Conservation (phyloP, 768 basidiomycete genomes). For the Favolaschia claudopus region DNA sequence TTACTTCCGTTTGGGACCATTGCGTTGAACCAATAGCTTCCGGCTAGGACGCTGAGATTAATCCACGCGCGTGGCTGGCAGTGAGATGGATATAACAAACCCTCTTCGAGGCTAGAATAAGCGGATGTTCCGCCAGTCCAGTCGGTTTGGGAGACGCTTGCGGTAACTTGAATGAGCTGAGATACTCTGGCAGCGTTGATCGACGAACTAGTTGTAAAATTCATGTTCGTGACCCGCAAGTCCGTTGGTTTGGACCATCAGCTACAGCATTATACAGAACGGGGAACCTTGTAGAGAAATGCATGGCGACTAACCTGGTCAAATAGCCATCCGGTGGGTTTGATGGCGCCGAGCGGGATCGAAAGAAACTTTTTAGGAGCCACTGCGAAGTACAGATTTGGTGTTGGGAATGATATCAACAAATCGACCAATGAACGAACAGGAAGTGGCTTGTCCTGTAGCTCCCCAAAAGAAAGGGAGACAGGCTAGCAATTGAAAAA, state of each 20-base stretch:
- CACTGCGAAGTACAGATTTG: slow-evolving; percentile 34
- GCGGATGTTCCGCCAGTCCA: slow-evolving; percentile 49
- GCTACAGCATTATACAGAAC: slow-evolving; percentile 27
- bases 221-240: slow-evolving; percentile 54
- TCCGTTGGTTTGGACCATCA: slow-evolving; percentile 52
- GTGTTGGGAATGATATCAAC: background rate
- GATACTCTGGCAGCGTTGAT: background rate
- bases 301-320: slow-evolving; percentile 41
- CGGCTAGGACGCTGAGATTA: slow-evolving; percentile 41
- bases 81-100: slow-evolving; percentile 25
- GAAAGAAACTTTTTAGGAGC: slow-evolving; percentile 51
- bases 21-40: slow-evolving; percentile 68
- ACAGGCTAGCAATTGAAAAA: slow-evolving; percentile 15
- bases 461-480: slow-evolving; percentile 7
- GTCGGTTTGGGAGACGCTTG: slow-evolving; percentile 49
- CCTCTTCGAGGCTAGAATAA: slow-evolving; percentile 54
- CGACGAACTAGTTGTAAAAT: slow-evolving; percentile 47
- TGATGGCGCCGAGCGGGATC: slow-evolving; percentile 47
- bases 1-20: slow-evolving; percentile 62
- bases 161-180: background rate
- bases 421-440: background rate
- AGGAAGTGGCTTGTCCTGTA: slow-evolving; percentile 12
- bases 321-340: slow-evolving; percentile 51
- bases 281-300: background rate
- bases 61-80: too few species aligned